Evolutionary conservation across 495 filamentous ascomycete genomes (phyloP), one percentile per base, ranked within the genome.

Genomic region (Achaetomiella virescens): DNA sequence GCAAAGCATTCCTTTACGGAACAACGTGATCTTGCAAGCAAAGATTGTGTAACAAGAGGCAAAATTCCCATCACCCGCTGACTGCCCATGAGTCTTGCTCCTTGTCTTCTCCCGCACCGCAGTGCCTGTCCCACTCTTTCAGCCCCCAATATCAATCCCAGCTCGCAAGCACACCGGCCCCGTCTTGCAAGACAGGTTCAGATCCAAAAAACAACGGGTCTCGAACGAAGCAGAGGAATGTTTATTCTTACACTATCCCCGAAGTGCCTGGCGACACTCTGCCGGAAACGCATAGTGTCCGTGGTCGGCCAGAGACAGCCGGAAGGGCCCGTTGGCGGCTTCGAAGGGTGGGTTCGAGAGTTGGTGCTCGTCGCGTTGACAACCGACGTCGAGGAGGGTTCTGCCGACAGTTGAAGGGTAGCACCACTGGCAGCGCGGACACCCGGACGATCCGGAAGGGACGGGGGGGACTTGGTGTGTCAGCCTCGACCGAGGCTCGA

Each of bases 201-300:
- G 47, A 37, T 31, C 6, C 31, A 18, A 1, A 25, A 1, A 17
- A 15, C 18, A 48, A 36, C 3, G 17, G 12, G 4, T 21, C 18
- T 15, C 25, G 25, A 43, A 10, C 29, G 21, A 1, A 22, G 22
- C 22, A 40, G 25, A 29, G 35, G 3, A 20, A 41, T 40, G 22
- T n/a, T 7, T 9, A n/a, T 8, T 49, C 68, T 66, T 64, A 72
- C 70, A 38, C 51, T 63, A 18, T 69, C 68, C 45, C 68, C 68
- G 46, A 72, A 68, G 33, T 65, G 68, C 52, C 62, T 64, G 29
- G 64, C 65, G 54, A 72, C 62, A 36, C 63, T 58, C 42, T 67
- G 61, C 18, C 70, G 61, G 58, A 72, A 68, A 3, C 63, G 65
- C 67, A 70, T 70, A 25, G 22, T 22, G 38, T 38, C 25, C 14